A percentile compares a stretch with the other conserved stretches of the same genome.
These are phyloP conservation scores for Azolla pinnata DNA, from an alignment of 75 land plant species.

Conservation along the genomic window DNA sequence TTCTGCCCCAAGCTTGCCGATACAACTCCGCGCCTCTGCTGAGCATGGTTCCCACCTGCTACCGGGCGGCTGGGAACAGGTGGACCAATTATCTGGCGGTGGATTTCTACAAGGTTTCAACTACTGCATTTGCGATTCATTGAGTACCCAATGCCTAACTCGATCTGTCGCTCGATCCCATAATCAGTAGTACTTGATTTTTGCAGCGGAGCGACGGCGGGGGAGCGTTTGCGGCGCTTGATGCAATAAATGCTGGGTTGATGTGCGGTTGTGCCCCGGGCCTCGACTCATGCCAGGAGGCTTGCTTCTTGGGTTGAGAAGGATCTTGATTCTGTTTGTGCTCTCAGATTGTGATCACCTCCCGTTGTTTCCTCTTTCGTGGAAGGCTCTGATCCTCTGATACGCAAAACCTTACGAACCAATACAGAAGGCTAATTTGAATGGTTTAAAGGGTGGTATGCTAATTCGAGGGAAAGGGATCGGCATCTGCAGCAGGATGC, in stretches of 20 bases:
- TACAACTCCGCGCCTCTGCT: slow-evolving; percentile 47
- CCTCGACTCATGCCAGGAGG: slow-evolving; percentile 47
- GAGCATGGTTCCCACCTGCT: slow-evolving; percentile 42
- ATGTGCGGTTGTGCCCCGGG: slow-evolving; percentile 43
- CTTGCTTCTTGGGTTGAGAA: no score
- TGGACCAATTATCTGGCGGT: slow-evolving; percentile 80
- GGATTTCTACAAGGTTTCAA: slow-evolving; percentile 62
- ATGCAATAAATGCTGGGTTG: slow-evolving; percentile 38
- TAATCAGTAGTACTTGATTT: background rate
- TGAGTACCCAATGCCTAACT: background rate
- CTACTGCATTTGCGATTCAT: background rate
- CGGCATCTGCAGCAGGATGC: no score
- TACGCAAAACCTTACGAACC: no score
- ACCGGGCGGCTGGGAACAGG: slow-evolving; percentile 50
- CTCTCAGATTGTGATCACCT: no score
- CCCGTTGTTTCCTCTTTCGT: no score
- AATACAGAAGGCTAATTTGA: no score
- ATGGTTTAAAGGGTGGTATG: no score
- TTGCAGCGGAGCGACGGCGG: slow-evolving; percentile 66
- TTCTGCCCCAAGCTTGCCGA: slow-evolving; percentile 21
- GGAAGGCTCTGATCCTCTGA: no score
- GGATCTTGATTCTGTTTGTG: no score
- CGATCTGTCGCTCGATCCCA: background rate
- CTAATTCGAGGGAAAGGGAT: no score
- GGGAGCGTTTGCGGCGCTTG: slow-evolving; percentile 42